These are phyloP conservation scores for Byssothecium circinans DNA, from an alignment of 2,329 filamentous ascomycete genomes.

Conservation along the genomic window DNA sequence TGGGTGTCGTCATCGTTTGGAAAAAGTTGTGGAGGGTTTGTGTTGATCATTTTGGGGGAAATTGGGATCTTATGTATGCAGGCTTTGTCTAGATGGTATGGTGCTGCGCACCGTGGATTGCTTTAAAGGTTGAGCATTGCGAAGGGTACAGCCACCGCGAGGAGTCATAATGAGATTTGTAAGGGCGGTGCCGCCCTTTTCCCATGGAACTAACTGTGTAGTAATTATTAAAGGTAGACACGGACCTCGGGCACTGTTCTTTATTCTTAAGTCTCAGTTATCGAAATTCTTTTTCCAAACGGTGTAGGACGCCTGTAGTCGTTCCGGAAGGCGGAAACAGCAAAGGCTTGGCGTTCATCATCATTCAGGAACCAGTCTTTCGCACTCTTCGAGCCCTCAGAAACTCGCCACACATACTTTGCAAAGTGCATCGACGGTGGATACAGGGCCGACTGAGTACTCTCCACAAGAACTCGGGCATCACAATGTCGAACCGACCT, in stretches of 20 bases:
- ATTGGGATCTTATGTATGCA: constrained; percentile 7
- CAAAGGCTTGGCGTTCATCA: constrained; percentile 35
- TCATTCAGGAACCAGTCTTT: constrained; percentile 26
- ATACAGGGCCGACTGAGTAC: no score
- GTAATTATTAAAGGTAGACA: no score
- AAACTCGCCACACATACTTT: no score
- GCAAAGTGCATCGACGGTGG: no score
- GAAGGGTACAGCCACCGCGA: constrained; percentile 34
- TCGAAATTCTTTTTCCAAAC: no score
- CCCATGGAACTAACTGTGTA: no score
- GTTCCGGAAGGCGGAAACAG: constrained; percentile 19
- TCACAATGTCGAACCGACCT: constrained; percentile 46
- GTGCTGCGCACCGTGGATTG: background rate
- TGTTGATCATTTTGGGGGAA: background rate
- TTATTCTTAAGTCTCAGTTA: no score
- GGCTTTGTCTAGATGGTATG: background rate
- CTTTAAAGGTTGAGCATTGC: constrained; percentile 6
- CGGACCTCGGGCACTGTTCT: no score
- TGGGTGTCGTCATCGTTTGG: background rate
- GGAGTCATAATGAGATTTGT: constrained; percentile 40
- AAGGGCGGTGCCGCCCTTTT: constrained; percentile 35
- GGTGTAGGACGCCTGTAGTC: no score
- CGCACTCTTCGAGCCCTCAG: no score
- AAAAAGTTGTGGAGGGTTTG: background rate
- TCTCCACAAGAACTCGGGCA: no score